Evolutionary conservation across 768 basidiomycete species (phyloP).

Genomic region (Kwoniella europaea): DNA sequence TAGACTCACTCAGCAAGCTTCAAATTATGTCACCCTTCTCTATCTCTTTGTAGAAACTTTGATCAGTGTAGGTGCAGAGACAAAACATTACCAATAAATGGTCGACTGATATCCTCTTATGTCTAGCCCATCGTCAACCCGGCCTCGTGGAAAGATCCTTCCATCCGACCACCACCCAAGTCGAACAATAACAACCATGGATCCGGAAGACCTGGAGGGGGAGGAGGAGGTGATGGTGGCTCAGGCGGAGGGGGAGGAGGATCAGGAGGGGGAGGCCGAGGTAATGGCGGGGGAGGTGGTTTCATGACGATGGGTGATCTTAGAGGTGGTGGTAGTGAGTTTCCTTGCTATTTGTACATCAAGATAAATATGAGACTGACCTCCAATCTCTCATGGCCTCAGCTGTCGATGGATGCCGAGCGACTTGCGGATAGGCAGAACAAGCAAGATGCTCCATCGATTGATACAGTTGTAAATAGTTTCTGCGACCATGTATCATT

Average conservation of each 20-base stretch:
- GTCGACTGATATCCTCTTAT: not conserved
- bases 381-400: not conserved
- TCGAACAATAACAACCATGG: conserved; percentile 14
- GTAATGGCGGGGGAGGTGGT: conserved; percentile 29
- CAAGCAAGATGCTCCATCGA: too few relatives aligned
- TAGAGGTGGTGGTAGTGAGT: conserved; percentile 47
- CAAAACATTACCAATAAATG: not conserved
- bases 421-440: conserved; percentile 45
- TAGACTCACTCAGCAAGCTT: conserved; percentile 19
- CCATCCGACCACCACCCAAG: conserved; percentile 11
- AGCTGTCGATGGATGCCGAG: conserved; percentile 49
- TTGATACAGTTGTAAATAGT: not conserved
- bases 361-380: not conserved
- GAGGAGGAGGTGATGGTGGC: conserved; percentile 31
- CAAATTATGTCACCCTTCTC: conserved; percentile 25
- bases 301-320: conserved; percentile 51
- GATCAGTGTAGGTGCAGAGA: conserved; percentile 37
- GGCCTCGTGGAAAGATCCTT: conserved; percentile 40
- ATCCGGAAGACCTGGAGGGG: conserved; percentile 24
- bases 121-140: conserved; percentile 46
- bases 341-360: not conserved
- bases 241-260: conserved; percentile 37
- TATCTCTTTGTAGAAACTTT: conserved; percentile 51
- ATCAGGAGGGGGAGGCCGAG: conserved; percentile 29
- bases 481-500: not conserved